Percentiles rank a stretch among this genome's conserved stretches.
Evolutionary conservation across 2,329 filamentous ascomycete species (phyloP).

Genomic region (Hyphodiscus sp.): DNA sequence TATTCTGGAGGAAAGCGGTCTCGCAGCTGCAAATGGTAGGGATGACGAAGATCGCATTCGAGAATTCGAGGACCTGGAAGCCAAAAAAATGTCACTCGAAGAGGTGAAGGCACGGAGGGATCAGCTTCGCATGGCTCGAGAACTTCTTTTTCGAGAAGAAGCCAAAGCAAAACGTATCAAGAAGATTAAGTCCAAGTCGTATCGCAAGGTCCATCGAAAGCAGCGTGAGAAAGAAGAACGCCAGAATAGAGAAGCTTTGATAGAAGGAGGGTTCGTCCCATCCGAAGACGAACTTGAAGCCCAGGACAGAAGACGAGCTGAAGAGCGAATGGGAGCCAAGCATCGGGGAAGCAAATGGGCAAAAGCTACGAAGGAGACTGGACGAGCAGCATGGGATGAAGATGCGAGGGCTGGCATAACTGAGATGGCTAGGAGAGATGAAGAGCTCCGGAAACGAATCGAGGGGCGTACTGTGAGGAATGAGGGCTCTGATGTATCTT

Average conservation of each 20-base stretch:
- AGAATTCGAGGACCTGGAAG: conserved; percentile 62
- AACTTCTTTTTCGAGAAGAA: conserved; percentile 82
- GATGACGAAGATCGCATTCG: conserved; percentile 58
- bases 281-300: conserved; percentile 59
- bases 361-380: conserved; percentile 59
- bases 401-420: conserved; percentile 57
- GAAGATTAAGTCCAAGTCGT: conserved; percentile 98
- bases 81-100: conserved; percentile 65
- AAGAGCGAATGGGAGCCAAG: conserved; percentile 64
- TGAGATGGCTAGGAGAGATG: conserved; percentile 60
- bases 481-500: conserved; percentile 44
- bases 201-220: conserved; percentile 84
- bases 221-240: conserved; percentile 56
- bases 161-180: conserved; percentile 87
- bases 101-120: conserved; percentile 67
- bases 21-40: conserved; percentile 53
- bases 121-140: conserved; percentile 72
- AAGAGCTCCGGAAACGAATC: conserved; percentile 59
- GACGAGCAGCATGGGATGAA: conserved; percentile 62
- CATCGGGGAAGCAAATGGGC: conserved; percentile 69
- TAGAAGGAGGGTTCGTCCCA: conserved; percentile 51
- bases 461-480: conserved; percentile 52
- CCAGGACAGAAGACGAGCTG: conserved; percentile 57
- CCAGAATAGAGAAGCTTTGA: conserved; percentile 49
- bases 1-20: conserved; percentile 84